Percentiles rank a stretch among this genome's conserved stretches.
These are phyloP conservation scores for Nicotiana benthamiana DNA, from an alignment of 257 asterid genomes.

Conservation along the genomic window DNA sequence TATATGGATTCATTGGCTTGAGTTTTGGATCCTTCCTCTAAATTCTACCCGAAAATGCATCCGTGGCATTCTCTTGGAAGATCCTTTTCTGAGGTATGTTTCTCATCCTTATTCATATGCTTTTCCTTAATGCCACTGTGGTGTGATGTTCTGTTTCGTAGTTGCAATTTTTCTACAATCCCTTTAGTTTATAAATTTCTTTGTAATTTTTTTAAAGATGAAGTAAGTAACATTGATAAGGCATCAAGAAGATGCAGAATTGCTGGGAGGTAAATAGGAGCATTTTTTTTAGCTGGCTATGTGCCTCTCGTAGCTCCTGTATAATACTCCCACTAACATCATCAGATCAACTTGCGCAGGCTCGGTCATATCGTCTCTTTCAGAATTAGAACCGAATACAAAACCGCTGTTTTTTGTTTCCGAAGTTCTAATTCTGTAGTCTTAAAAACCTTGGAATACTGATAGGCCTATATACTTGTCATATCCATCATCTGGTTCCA, in stretches of 20 bases:
- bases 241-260: too few species aligned
- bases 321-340: not conserved
- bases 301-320: not conserved
- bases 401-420: not conserved
- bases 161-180: not conserved
- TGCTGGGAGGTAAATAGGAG: not conserved
- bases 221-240: too few species aligned
- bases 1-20: conserved; percentile 39
- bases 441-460: not conserved
- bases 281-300: not conserved
- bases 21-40: not conserved
- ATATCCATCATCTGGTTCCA: not conserved
- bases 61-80: not conserved
- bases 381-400: not conserved
- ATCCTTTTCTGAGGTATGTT: not conserved
- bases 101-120: not conserved
- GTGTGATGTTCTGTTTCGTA: not conserved
- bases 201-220: not conserved
- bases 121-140: not conserved
- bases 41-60: not conserved
- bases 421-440: conserved; percentile 3
- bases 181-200: not conserved
- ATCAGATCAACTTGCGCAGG: not conserved
- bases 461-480: not conserved
- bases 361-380: not conserved